phyloP scores from a whole-genome alignment of 768 basidiomycete species.

The Pleurotus giganteus region DNA sequence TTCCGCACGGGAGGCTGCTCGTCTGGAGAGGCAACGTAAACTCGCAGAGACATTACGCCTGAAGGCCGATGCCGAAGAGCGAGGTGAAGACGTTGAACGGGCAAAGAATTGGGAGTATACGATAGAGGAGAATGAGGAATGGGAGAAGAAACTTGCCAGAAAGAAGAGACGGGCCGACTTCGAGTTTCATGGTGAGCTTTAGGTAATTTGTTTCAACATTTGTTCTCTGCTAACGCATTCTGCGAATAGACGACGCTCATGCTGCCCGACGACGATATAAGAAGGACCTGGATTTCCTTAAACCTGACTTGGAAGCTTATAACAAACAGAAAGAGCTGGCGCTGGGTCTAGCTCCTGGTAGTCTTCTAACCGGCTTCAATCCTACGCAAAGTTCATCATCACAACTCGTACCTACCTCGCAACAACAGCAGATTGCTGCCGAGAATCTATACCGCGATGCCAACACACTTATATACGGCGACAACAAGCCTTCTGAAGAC shows the following conservation, averaged over 20 bases:
- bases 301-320: constrained; percentile 85
- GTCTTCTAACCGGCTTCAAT: constrained; percentile 42
- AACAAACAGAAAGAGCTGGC: constrained; percentile 88
- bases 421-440: constrained; percentile 65
- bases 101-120: constrained; percentile 95
- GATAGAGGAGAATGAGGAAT: constrained; percentile 92
- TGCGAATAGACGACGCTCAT: constrained; percentile 75
- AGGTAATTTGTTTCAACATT: neutral
- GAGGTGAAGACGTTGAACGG: constrained; percentile 89
- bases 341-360: constrained; percentile 68
- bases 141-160: constrained; percentile 87
- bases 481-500: constrained; percentile 93
- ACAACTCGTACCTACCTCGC: constrained; percentile 51
- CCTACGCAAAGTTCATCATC: constrained; percentile 40
- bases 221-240: neutral
- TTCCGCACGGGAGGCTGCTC: constrained; percentile 74
- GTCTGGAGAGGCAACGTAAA: constrained; percentile 87
- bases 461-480: constrained; percentile 89
- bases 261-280: constrained; percentile 89
- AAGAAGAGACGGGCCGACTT: constrained; percentile 86
- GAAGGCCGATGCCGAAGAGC: constrained; percentile 87
- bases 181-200: constrained; percentile 83
- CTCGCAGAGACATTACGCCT: constrained; percentile 82
- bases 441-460: constrained; percentile 92
- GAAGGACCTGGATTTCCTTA: constrained; percentile 85